Evolutionary conservation across 495 filamentous ascomycete genomes (phyloP), one percentile per base, ranked within the genome.

Genomic region (Cercophora sp.): DNA sequence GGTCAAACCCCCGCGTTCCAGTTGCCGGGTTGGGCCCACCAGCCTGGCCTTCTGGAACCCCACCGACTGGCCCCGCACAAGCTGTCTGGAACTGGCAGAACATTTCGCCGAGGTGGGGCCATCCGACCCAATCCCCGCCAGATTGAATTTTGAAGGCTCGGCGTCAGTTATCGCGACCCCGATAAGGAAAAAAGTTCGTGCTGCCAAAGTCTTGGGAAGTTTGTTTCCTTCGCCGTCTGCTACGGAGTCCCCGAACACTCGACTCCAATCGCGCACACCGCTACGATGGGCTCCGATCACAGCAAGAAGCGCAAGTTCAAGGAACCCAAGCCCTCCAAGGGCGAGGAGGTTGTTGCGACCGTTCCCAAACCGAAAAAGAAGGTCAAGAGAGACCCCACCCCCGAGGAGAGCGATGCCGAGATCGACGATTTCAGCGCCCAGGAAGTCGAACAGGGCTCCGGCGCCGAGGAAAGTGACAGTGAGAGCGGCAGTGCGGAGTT

Each of bases 281-380:
- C 25, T 40, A 70, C 52, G 10, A 73, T 76, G 72, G 72, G 70
- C 5, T 65, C 70, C 37, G 55, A 70, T 29, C 60, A 60, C 51
- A 73, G 63, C 62, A 78, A 75, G 39, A 78, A 78, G 68, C 66
- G 75, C 18, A 78, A 78, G 45, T 56, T 69, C 41, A 70, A 70
- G 61, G 72, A 74, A 24, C 44, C 60, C 44, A 68, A 67, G 27
- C 58, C 56, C 34, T 18, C 57, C 24, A 71, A 71, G 52, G 53
- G 54, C 10, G 51, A 61, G 35, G 51, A 48, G 2, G 47, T 31
- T 39, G 58, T 47, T 46, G 54, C 54, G 47, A 57, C 40, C 44
- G 58, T n/a, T 48, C 63, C 46, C 58, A 70, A 63, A 57, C 39
- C 37, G 20, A 42, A 40, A 47, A 67, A 63, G 41, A 61, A 62